phyloP scores from a whole-genome alignment of 1,139 yeast genomes.

The Taphrina deformans region DNA sequence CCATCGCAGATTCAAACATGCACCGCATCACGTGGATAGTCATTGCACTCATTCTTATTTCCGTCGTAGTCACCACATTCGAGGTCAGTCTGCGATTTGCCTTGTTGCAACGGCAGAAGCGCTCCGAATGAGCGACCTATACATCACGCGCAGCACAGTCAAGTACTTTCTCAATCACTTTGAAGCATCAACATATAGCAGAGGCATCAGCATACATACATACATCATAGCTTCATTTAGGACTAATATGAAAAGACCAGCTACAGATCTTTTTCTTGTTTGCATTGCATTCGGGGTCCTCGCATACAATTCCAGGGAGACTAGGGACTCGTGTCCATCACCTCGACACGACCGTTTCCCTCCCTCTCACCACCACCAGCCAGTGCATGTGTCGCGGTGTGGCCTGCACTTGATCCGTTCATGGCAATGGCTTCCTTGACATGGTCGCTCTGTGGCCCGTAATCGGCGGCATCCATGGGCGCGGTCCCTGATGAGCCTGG shows the following conservation, averaged over 20 bases:
- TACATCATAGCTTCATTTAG: background rate
- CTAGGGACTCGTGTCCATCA: background rate
- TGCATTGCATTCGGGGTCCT: no score
- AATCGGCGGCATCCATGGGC: constrained; percentile 30
- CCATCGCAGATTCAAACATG: constrained; percentile 89
- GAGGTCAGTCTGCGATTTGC: constrained; percentile 34
- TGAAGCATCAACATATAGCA: background rate
- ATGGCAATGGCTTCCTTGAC: constrained; percentile 23
- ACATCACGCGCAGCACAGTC: background rate
- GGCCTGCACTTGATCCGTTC: background rate
- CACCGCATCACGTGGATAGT: constrained; percentile 86
- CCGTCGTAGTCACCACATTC: constrained; percentile 44
- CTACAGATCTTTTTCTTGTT: no score
- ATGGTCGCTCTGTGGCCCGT: constrained; percentile 20
- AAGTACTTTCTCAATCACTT: no score
- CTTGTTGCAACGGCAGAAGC: constrained; percentile 23
- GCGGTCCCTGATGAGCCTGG: constrained; percentile 4
- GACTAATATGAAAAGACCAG: background rate
- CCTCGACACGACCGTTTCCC: background rate
- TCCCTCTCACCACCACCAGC: background rate
- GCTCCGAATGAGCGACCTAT: background rate
- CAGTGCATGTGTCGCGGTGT: background rate
- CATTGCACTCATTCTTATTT: constrained; percentile 74
- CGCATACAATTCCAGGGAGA: no score
- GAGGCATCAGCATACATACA: background rate